Conservation (phyloP, 2,329 filamentous ascomycete genomes). For the Diaporthe sp. region DNA sequence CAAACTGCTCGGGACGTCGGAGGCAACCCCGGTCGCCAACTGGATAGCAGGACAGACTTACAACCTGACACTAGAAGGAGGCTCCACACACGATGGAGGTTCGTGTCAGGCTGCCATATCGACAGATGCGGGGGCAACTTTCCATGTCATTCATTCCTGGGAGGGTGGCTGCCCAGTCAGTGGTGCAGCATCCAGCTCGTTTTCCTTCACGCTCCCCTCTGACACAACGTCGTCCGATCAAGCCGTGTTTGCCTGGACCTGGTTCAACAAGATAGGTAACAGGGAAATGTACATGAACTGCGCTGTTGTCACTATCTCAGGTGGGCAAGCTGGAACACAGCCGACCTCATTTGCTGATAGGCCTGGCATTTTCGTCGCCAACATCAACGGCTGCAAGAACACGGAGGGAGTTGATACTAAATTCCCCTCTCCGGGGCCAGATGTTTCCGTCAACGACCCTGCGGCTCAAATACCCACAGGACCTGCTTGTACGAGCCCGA, state of each 20-base stretch:
- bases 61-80: conserved; percentile 66
- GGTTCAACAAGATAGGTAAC: conserved; percentile 74
- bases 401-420: conserved; percentile 16
- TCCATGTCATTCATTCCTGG: conserved; percentile 63
- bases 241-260: conserved; percentile 73
- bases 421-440: conserved; percentile 21
- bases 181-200: conserved; percentile 56
- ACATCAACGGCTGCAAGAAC: conserved; percentile 37
- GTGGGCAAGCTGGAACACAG: neutral
- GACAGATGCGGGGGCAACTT: conserved; percentile 70
- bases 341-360: neutral
- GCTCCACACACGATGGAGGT: conserved; percentile 68
- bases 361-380: conserved; percentile 24
- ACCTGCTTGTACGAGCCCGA: conserved; percentile 3
- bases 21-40: conserved; percentile 60
- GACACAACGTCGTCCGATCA: conserved; percentile 61
- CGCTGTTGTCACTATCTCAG: conserved; percentile 67
- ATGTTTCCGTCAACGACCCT: conserved; percentile 21
- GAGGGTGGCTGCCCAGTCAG: conserved; percentile 53
- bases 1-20: conserved; percentile 44
- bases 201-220: conserved; percentile 65
- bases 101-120: conserved; percentile 75
- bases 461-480: conserved; percentile 7
- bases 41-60: conserved; percentile 68
- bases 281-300: conserved; percentile 81